Evolutionary conservation across 2,329 filamentous ascomycete species (phyloP).

Genomic region (Aurifilum marmelostoma): DNA sequence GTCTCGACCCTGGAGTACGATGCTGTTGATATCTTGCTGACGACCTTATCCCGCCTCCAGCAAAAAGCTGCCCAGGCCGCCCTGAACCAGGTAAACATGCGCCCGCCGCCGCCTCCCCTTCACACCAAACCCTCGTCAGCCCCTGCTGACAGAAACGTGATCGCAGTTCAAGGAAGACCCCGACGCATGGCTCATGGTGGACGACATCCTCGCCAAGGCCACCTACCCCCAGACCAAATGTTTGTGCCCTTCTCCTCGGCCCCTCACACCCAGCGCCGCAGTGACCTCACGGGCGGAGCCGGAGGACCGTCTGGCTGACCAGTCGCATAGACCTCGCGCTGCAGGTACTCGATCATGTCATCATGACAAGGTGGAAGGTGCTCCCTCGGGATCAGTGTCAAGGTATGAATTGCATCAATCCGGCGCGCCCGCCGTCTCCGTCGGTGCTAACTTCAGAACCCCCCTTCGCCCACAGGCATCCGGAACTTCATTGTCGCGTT

Average conservation of each 20-base stretch:
- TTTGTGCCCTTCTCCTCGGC: constrained; percentile 49
- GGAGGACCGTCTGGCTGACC: constrained; percentile 16
- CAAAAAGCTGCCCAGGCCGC: constrained; percentile 95
- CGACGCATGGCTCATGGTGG: constrained; percentile 95
- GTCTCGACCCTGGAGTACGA: constrained; percentile 20
- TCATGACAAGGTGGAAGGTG: constrained; percentile 99
- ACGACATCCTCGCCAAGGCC: constrained; percentile 93
- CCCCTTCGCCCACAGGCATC: constrained; percentile 65
- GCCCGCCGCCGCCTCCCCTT: constrained; percentile 36
- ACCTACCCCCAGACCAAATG: constrained; percentile 97
- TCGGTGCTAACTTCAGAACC: constrained; percentile 31
- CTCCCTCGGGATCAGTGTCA: constrained; percentile 94
- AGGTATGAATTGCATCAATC: constrained; percentile 54
- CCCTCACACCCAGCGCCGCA: constrained; percentile 20
- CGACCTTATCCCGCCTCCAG: constrained; percentile 55
- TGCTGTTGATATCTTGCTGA: constrained; percentile 39
- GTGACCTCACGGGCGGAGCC: not conserved
- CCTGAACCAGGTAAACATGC: constrained; percentile 76
- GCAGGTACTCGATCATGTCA: constrained; percentile 97
- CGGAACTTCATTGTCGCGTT: constrained; percentile 99
- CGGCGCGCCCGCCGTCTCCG: not conserved
- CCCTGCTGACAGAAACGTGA: constrained; percentile 35
- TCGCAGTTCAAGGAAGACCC: constrained; percentile 96
- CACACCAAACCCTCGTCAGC: constrained; percentile 21
- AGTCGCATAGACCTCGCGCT: constrained; percentile 74